Evolutionary conservation across 768 basidiomycete species (phyloP).

Genomic region (Russula lepida): DNA sequence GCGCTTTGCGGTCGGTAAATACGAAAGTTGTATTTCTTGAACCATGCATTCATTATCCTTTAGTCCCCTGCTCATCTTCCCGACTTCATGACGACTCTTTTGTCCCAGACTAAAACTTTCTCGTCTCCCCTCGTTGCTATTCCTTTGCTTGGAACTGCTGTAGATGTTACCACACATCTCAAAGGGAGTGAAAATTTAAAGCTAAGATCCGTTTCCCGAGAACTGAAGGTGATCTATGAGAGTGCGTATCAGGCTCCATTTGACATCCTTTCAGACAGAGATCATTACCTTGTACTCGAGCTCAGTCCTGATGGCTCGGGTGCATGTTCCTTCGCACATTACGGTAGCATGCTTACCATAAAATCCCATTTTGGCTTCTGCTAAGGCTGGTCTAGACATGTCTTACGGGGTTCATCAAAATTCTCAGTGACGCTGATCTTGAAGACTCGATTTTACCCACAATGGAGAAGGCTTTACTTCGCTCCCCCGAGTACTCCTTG

Average conservation of each 20-base stretch:
- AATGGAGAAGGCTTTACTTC: conserved; percentile 71
- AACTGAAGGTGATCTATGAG: conserved; percentile 35
- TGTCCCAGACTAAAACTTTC: conserved; percentile 43
- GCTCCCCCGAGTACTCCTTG: conserved; percentile 74
- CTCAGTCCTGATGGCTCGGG: conserved; percentile 60
- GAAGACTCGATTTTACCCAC: conserved; percentile 49
- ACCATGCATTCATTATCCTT: background rate
- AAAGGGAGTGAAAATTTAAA: conserved; percentile 44
- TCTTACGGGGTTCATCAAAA: conserved; percentile 56
- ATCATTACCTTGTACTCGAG: conserved; percentile 53
- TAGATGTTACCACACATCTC: conserved; percentile 64
- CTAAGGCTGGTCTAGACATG: conserved; percentile 28
- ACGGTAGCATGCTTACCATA: conserved; percentile 35
- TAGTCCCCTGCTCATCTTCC: conserved; percentile 39
- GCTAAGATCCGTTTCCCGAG: conserved; percentile 36
- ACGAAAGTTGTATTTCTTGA: background rate
- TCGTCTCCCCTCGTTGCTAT: conserved; percentile 34
- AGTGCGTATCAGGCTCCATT: background rate
- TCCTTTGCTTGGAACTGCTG: conserved; percentile 55
- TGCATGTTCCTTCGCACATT: conserved; percentile 47
- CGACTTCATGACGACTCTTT: conserved; percentile 43
- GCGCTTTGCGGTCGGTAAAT: conserved; percentile 59
- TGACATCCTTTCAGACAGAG: conserved; percentile 34
- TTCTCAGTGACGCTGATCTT: conserved; percentile 46
- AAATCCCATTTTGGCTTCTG: background rate